phyloP scores from a whole-genome alignment of 352 stramenopile genomes.

The Plasmopara halstedii region DNA sequence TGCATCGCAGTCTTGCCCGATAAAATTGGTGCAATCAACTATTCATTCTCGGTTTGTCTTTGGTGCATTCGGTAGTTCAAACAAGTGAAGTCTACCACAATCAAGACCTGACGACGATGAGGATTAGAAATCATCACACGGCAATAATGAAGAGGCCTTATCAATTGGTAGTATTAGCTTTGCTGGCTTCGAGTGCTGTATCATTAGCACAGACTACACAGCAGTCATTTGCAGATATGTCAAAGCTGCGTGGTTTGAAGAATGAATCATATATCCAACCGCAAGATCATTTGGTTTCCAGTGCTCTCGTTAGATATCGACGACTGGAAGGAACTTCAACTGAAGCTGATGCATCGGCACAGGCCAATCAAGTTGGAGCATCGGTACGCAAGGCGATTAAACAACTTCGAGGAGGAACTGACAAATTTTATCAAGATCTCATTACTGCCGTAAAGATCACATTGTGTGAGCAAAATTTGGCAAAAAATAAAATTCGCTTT shows the following conservation, averaged over 20 bases:
- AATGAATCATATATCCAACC: constrained; percentile 1
- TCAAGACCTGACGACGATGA: constrained; percentile 12
- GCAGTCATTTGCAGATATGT: constrained; percentile 7
- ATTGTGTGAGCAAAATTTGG: constrained; percentile 32
- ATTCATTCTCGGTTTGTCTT: constrained; percentile 23
- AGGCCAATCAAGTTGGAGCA: constrained; percentile 41
- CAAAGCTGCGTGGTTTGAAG: constrained; percentile 14
- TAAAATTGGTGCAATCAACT: not conserved
- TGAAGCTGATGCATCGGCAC: constrained; percentile 17
- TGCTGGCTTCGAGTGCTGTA: constrained; percentile 6
- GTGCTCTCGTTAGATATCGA: constrained; percentile 4
- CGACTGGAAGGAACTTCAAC: constrained; percentile 12
- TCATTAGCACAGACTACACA: constrained; percentile 3
- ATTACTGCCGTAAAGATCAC: constrained; percentile 47
- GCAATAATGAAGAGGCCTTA: not conserved
- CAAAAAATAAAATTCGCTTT: constrained; percentile 24
- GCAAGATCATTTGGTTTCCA: not conserved
- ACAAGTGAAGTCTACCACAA: constrained; percentile 1
- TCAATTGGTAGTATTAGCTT: not conserved
- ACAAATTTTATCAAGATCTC: constrained; percentile 58
- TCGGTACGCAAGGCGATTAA: constrained; percentile 54
- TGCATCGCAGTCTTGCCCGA: constrained; percentile 11
- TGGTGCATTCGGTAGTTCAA: constrained; percentile 7
- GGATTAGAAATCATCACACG: not conserved
- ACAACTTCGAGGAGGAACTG: constrained; percentile 44